Evolutionary conservation across 306 rosid species (phyloP), one percentile per base, ranked within the genome.

Genomic region (Cucurbita argyrosperma): DNA sequence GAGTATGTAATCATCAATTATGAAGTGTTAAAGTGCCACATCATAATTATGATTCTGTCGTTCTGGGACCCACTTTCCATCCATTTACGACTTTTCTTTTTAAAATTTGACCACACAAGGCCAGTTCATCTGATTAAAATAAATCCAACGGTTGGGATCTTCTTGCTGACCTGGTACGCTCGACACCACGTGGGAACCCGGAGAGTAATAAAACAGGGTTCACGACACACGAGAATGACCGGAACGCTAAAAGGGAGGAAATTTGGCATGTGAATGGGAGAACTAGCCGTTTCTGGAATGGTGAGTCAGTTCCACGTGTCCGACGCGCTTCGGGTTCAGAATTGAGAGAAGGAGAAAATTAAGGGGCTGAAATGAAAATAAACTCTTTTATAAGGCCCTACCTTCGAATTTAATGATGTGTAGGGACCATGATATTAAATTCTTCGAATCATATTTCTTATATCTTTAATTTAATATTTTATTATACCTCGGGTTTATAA

Each of bases 261-360:
- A 61, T 15, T 61, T 61, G 45, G 7, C 21, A 19, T 7, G 47
- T 6, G 13, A 62, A 60, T 13, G 19, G 66, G 21, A 61, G 67
- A 38, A 37, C 6, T 38, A 61, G 69, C 26, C 69, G 68, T 61
- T 61, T 7, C 12, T 38, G 15, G 8, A 39, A 30, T 63, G 70
- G 70, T 63, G 70, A n/a, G 70, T 63, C 70, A n/a, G 70, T 63
- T 50, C 70, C 70, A 63, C 16, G 15, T 63, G 70, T n/a, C 30
- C 39, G 50, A 16, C 49, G 47, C 49, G 69, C 69, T 15, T 19
- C 47, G 23, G 68, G 23, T 14, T 45, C 21, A 7, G 45, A 35
- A 30, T 4, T 60, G 66, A 60, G 21, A 35, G 45, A 0, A 5
- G 67, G 49, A 38, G 69, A 62, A 62, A 37, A 38, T 7, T 16